phyloP scores from a whole-genome alignment of 164 flowering plant genomes.

The Protea cynaroides region DNA sequence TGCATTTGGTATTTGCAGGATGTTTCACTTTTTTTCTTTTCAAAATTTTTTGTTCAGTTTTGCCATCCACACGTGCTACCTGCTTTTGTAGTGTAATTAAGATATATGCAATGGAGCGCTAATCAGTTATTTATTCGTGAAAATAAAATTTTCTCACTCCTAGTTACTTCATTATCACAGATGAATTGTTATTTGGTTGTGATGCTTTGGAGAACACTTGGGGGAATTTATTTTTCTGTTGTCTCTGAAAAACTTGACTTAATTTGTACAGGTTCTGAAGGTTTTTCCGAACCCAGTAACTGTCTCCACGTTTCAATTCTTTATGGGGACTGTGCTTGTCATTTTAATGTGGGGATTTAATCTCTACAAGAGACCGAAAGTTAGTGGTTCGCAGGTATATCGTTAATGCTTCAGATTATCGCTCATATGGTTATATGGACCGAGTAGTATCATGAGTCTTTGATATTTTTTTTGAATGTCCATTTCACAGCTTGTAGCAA shows the following conservation, averaged over 20 bases:
- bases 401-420: background rate
- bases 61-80: background rate
- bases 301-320: conserved; percentile 53
- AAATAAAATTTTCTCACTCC: no score
- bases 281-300: conserved; percentile 61
- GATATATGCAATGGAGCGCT: no score
- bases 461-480: background rate
- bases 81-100: background rate
- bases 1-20: background rate
- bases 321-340: conserved; percentile 56
- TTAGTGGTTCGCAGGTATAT: conserved; percentile 59
- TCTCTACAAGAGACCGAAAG: conserved; percentile 56
- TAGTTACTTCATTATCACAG: no score
- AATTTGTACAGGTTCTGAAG: conserved; percentile 56
- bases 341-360: conserved; percentile 60
- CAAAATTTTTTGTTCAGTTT: no score
- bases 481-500: conserved; percentile 60
- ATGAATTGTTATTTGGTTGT: no score
- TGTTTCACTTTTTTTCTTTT: no score
- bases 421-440: background rate
- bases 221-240: no score
- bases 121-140: no score
- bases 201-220: no score
- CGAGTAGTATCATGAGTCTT: background rate
- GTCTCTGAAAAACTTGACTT: no score